Conservation (phyloP, 495 filamentous ascomycete species). For the Daldinia concentrica region DNA sequence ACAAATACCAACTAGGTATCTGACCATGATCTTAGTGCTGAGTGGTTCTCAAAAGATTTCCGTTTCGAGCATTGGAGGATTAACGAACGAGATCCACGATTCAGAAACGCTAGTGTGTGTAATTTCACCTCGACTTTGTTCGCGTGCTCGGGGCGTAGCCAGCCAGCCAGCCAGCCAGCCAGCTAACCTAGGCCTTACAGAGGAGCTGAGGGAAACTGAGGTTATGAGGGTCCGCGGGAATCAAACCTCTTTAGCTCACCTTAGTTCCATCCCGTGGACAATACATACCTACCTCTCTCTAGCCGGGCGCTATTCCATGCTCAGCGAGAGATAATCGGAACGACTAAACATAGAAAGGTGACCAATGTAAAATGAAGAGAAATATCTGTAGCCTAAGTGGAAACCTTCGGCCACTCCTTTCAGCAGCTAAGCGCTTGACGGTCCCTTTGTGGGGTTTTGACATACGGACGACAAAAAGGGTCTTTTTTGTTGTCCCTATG, state of each 20-base stretch:
- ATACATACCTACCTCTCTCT: not conserved
- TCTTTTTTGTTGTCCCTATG: conserved; percentile 1
- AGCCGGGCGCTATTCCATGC: conserved; percentile 29
- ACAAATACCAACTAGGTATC: no score
- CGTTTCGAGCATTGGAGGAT: no score
- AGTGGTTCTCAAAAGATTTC: no score
- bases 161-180: not conserved
- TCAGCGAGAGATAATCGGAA: conserved; percentile 13
- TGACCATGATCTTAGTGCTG: not conserved
- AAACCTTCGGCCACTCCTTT: conserved; percentile 37
- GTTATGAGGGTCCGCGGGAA: not conserved
- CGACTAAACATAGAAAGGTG: conserved; percentile 21
- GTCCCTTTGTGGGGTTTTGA: conserved; percentile 38
- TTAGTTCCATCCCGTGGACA: not conserved
- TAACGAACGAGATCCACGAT: conserved; percentile 27
- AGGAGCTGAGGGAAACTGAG: not conserved
- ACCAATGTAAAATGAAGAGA: conserved; percentile 26
- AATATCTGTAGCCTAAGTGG: conserved; percentile 32
- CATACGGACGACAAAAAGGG: conserved; percentile 18
- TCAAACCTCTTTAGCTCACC: not conserved
- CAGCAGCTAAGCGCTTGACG: conserved; percentile 22
- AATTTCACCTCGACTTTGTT: conserved; percentile 32
- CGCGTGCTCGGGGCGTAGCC: conserved; percentile 7
- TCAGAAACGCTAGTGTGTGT: conserved; percentile 37
- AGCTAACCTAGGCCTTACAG: not conserved